These are phyloP conservation scores for Trypanosoma melophagium DNA, from an alignment of 208 protist genomes.

Conservation along the genomic window DNA sequence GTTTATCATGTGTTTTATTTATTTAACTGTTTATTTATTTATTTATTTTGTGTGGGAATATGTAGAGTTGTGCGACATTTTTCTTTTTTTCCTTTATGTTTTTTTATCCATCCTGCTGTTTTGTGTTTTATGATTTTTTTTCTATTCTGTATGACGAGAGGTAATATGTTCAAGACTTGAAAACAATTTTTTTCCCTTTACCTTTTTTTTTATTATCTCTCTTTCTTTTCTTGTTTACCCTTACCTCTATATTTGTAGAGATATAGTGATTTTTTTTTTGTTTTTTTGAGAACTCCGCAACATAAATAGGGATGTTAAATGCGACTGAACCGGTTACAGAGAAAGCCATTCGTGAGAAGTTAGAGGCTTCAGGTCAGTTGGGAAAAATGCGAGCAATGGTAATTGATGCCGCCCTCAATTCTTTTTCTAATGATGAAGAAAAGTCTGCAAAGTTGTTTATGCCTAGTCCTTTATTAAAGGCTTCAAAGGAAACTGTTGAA, in stretches of 20 bases:
- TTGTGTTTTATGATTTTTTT: constrained; percentile 11
- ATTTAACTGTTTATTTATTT: not conserved
- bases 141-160: not conserved
- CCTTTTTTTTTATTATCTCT: no score
- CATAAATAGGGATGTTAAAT: not conserved
- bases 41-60: not conserved
- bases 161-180: constrained; percentile 1
- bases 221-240: no score
- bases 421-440: constrained; percentile 22
- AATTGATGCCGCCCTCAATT: constrained; percentile 66
- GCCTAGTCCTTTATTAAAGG: constrained; percentile 36
- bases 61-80: not conserved
- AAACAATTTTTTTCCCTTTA: no score
- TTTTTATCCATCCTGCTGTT: constrained; percentile 20
- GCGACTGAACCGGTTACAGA: constrained; percentile 35
- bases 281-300: no score
- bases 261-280: no score
- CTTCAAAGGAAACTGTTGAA: constrained; percentile 36
- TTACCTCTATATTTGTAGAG: no score
- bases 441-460: constrained; percentile 37
- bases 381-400: constrained; percentile 90
- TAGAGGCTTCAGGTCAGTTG: constrained; percentile 75
- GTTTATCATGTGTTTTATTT: constrained; percentile 2
- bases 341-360: constrained; percentile 63
- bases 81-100: constrained; percentile 10